A percentile compares a stretch with the other conserved stretches of the same genome.
Conservation (phyloP, 2,329 filamentous ascomycete species). For the Clarireedia sp. region DNA sequence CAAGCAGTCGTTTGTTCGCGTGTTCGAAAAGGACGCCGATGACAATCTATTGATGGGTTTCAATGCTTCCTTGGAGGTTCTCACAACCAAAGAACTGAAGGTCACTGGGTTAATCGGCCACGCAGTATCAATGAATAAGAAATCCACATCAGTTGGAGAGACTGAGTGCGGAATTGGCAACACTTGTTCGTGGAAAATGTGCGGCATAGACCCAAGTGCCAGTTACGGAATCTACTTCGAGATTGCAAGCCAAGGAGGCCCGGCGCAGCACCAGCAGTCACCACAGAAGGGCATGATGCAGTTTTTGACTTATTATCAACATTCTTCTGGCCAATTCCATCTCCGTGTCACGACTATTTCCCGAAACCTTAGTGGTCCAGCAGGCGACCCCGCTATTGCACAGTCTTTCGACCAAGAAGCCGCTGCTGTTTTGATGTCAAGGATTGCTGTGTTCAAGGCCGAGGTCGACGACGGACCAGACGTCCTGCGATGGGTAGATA, state of each 20-base stretch:
- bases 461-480: conserved; percentile 98
- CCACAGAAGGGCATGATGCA: conserved; percentile 94
- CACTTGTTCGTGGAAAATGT: conserved; percentile 99
- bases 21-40: conserved; percentile 94
- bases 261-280: conserved; percentile 74
- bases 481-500: conserved; percentile 93
- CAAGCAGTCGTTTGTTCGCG: conserved; percentile 93
- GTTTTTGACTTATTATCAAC: conserved; percentile 97
- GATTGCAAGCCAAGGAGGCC: conserved; percentile 87
- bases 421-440: conserved; percentile 95
- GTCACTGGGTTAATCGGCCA: conserved; percentile 96
- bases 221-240: conserved; percentile 98
- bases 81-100: conserved; percentile 97
- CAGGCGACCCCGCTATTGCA: conserved; percentile 87
- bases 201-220: conserved; percentile 85
- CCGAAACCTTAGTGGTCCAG: conserved; percentile 82
- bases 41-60: conserved; percentile 97
- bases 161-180: conserved; percentile 98
- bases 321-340: conserved; percentile 93
- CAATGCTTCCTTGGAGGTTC: conserved; percentile 88
- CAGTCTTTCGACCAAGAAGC: conserved; percentile 98
- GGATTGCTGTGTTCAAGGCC: conserved; percentile 97
- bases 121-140: conserved; percentile 95
- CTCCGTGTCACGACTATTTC: conserved; percentile 91
- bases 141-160: conserved; percentile 92